A percentile compares a stretch with the other conserved stretches of the same genome.
Conservation (phyloP, 2,329 filamentous ascomycete genomes). For the Phialophora chinensis region DNA sequence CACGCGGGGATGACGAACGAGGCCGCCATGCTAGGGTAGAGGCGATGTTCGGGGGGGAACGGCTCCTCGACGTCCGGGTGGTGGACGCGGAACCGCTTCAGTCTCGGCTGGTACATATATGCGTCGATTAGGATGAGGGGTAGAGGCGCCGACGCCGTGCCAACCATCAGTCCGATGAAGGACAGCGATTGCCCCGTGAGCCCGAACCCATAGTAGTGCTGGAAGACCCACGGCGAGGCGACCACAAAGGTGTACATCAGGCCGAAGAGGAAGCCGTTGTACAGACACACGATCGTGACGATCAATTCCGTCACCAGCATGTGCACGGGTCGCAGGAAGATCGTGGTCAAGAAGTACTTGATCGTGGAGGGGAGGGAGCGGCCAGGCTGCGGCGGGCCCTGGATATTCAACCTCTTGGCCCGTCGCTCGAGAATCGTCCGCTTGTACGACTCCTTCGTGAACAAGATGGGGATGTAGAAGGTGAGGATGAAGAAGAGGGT, state of each 20-base stretch:
- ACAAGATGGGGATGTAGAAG: slow-evolving; percentile 43
- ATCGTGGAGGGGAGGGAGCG: slow-evolving; percentile 61
- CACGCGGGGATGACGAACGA: slow-evolving; percentile 54
- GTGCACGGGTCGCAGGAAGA: slow-evolving; percentile 62
- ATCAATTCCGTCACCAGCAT: slow-evolving; percentile 73
- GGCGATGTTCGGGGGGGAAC: slow-evolving; percentile 39
- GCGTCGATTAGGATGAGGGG: slow-evolving; percentile 34
- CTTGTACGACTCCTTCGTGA: slow-evolving; percentile 45
- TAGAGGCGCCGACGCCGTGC: slow-evolving; percentile 31
- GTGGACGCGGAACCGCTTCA: slow-evolving; percentile 45
- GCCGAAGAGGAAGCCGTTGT: slow-evolving; percentile 77
- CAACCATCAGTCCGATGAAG: slow-evolving; percentile 36
- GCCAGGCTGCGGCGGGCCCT: slow-evolving; percentile 49
- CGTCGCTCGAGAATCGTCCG: slow-evolving; percentile 37
- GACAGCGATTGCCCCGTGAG: slow-evolving; percentile 34
- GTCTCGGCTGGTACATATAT: slow-evolving; percentile 50
- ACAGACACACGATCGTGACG: slow-evolving; percentile 70
- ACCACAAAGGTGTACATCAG: slow-evolving; percentile 85
- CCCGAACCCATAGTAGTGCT: slow-evolving; percentile 35
- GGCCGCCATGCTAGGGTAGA: slow-evolving; percentile 41
- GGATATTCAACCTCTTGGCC: slow-evolving; percentile 23
- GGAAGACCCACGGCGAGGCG: slow-evolving; percentile 80
- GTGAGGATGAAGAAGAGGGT: slow-evolving; percentile 42
- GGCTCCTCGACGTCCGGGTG: slow-evolving; percentile 8
- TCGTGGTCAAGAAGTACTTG: slow-evolving; percentile 47